These are phyloP conservation scores for Capsicum baccatum DNA, from an alignment of 257 asterid species.

Conservation along the genomic window DNA sequence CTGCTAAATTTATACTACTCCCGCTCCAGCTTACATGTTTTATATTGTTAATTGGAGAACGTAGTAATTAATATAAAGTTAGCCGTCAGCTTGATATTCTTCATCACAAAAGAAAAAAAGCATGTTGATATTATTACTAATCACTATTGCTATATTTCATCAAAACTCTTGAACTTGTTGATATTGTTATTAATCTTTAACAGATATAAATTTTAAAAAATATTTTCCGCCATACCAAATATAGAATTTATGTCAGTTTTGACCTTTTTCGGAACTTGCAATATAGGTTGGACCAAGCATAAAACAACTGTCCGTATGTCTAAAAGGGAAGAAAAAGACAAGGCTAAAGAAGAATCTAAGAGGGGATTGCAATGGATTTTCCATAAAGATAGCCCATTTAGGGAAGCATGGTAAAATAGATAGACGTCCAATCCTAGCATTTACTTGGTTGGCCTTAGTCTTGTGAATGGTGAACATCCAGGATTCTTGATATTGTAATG, in stretches of 20 bases:
- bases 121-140: too few species aligned
- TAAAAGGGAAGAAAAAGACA: constrained; percentile 26
- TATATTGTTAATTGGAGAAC: too few species aligned
- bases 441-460: too few species aligned
- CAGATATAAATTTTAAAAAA: too few species aligned
- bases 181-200: too few species aligned
- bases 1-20: too few species aligned
- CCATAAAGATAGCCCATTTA: not conserved
- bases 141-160: too few species aligned
- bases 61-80: not conserved
- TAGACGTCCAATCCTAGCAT: too few species aligned
- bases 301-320: constrained; percentile 16
- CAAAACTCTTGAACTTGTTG: too few species aligned
- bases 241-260: not conserved
- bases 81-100: not conserved
- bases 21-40: too few species aligned
- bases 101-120: too few species aligned
- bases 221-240: not conserved
- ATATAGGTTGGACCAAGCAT: not conserved
- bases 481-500: constrained; percentile 40
- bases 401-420: too few species aligned
- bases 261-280: not conserved
- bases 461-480: constrained; percentile 25
- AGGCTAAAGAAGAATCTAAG: constrained; percentile 26
- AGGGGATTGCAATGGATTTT: constrained; percentile 34